phyloP scores from a whole-genome alignment of 2,329 filamentous ascomycete genomes.

The Neospermospora avenae region DNA sequence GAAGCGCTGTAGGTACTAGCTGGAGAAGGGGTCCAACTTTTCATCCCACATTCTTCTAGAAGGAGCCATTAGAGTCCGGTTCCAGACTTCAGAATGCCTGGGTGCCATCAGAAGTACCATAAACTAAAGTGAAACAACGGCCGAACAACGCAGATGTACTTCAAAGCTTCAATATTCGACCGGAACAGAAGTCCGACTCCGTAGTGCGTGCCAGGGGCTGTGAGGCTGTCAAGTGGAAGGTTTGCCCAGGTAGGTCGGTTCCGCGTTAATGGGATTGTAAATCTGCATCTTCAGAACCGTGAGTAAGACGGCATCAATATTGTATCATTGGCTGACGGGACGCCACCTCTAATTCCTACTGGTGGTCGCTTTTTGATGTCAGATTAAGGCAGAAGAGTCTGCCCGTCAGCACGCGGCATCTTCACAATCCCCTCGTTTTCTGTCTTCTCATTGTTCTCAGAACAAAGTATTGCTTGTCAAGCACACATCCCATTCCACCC shows the following conservation, averaged over 20 bases:
- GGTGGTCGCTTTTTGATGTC: neutral
- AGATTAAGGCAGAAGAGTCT: neutral
- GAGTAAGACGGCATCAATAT: neutral
- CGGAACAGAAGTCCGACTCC: neutral
- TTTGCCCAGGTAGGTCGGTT: neutral
- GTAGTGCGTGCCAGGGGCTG: too few relatives aligned
- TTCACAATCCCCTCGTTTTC: neutral
- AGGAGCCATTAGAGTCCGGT: too few relatives aligned
- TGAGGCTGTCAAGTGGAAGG: neutral
- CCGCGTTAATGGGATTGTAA: neutral
- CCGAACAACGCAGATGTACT: too few relatives aligned
- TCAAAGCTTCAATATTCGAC: too few relatives aligned
- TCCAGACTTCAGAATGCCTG: too few relatives aligned
- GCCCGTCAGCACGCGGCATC: too few relatives aligned
- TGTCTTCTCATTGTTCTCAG: neutral
- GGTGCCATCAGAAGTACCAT: too few relatives aligned
- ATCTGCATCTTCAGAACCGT: neutral
- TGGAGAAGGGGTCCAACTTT: too few relatives aligned
- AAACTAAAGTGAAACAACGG: too few relatives aligned
- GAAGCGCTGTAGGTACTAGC: too few relatives aligned
- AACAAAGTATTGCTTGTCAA: neutral
- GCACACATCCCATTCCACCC: neutral
- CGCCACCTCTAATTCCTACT: neutral
- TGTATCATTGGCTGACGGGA: neutral
- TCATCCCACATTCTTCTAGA: too few relatives aligned